Percentiles rank a stretch among this genome's conserved stretches.
These are phyloP conservation scores for Aegilops umbellulata DNA, from an alignment of 176 grass and related monocot genomes.

Conservation along the genomic window DNA sequence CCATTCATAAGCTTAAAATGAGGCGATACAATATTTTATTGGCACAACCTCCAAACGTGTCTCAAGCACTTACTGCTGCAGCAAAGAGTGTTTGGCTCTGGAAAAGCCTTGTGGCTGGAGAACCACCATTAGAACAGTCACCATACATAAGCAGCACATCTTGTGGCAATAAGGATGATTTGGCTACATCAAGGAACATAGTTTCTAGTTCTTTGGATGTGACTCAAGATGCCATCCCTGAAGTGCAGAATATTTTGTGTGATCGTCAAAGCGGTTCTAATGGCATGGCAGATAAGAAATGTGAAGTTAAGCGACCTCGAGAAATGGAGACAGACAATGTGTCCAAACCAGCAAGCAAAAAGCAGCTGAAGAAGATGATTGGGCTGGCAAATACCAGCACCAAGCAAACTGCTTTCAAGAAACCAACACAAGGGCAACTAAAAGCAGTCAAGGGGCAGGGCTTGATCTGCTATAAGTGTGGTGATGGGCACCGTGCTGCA, in stretches of 20 bases:
- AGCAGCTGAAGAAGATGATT: neutral
- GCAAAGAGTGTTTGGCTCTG: slow-evolving; percentile 89
- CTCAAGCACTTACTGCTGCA: slow-evolving; percentile 78
- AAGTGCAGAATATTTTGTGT: slow-evolving; percentile 28
- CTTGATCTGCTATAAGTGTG: neutral
- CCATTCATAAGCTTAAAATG: slow-evolving; percentile 90
- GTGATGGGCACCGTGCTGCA: neutral
- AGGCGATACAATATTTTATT: slow-evolving; percentile 94
- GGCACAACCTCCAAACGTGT: slow-evolving; percentile 89
- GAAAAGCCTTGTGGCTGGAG: slow-evolving; percentile 77
- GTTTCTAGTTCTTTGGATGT: slow-evolving; percentile 45
- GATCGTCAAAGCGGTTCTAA: slow-evolving; percentile 61
- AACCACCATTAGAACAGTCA: slow-evolving; percentile 62
- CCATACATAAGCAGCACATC: slow-evolving; percentile 59
- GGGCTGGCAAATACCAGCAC: neutral
- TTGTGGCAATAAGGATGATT: slow-evolving; percentile 36
- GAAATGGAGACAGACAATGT: slow-evolving; percentile 44
- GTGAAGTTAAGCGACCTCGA: slow-evolving; percentile 48
- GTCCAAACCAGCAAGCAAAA: slow-evolving; percentile 32
- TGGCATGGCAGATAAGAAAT: slow-evolving; percentile 44
- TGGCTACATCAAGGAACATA: slow-evolving; percentile 23
- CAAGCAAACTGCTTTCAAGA: slow-evolving; percentile 3
- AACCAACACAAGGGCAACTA: neutral
- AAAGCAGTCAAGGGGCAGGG: neutral
- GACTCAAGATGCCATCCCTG: slow-evolving; percentile 22